Percentiles rank a stretch among this genome's conserved stretches.
Evolutionary conservation across 371 early-diverging fungal species (phyloP).

Genomic region (Mucor mucedo): DNA sequence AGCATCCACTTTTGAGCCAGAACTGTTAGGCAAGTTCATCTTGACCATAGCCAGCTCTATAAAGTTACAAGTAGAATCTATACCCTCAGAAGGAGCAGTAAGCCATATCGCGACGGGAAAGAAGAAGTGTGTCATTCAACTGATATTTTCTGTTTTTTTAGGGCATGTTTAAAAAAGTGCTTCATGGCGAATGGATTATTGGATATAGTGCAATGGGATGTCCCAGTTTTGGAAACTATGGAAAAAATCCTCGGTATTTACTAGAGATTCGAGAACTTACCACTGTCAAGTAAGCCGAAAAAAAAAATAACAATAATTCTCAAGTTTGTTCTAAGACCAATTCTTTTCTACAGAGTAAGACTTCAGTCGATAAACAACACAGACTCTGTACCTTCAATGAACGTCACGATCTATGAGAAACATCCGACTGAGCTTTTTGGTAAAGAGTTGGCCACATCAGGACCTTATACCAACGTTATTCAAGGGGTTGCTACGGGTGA

Average conservation of each 20-base stretch:
- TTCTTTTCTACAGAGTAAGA: slow-evolving; percentile 56
- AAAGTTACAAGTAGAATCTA: slow-evolving; percentile 53
- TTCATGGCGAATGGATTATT: slow-evolving; percentile 70
- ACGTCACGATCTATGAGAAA: slow-evolving; percentile 71
- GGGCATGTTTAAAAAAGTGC: slow-evolving; percentile 75
- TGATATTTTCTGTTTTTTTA: slow-evolving; percentile 15
- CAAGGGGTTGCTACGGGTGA: slow-evolving; percentile 67
- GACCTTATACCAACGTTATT: slow-evolving; percentile 73
- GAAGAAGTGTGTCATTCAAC: background rate
- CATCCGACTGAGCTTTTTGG: slow-evolving; percentile 64
- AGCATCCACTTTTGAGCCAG: slow-evolving; percentile 79
- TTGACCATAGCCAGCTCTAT: slow-evolving; percentile 63
- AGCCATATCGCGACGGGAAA: slow-evolving; percentile 24
- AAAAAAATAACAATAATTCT: too few relatives aligned
- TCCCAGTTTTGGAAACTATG: slow-evolving; percentile 63
- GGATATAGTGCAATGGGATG: slow-evolving; percentile 74
- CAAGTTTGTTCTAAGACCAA: background rate
- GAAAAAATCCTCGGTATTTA: slow-evolving; percentile 72
- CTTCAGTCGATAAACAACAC: slow-evolving; percentile 66
- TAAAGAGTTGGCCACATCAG: slow-evolving; percentile 70
- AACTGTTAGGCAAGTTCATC: slow-evolving; percentile 70
- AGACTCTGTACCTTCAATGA: slow-evolving; percentile 70
- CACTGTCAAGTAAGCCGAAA: slow-evolving; percentile 54
- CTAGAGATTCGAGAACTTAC: slow-evolving; percentile 67
- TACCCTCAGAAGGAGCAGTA: slow-evolving; percentile 83